Evolutionary conservation across 441 rosid genomes (phyloP).

Genomic region (Erysimum pusillum): DNA sequence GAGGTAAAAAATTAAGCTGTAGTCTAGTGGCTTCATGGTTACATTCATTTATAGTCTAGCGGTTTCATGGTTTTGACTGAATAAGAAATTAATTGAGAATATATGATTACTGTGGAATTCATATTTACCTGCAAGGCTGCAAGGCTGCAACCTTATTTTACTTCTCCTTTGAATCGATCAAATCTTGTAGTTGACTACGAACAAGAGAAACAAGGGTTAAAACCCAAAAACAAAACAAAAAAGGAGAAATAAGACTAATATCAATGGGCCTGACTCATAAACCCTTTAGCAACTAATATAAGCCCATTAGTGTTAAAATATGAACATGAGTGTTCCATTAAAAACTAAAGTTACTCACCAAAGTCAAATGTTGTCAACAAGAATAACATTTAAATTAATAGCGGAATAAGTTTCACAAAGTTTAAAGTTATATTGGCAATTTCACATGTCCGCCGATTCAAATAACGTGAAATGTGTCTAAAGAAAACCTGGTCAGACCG

Average conservation of each 20-base stretch:
- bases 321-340: background rate
- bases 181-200: background rate
- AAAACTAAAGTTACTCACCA: background rate
- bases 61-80: background rate
- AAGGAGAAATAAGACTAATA: background rate
- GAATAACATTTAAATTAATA: background rate
- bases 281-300: slow-evolving; percentile 1
- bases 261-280: slow-evolving; percentile 28
- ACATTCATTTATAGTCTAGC: background rate
- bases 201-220: background rate
- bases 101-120: background rate
- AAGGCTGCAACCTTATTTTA: background rate
- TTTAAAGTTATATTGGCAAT: too few species aligned
- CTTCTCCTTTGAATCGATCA: background rate
- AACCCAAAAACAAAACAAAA: background rate
- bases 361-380: background rate
- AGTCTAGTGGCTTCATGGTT: too few species aligned
- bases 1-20: too few species aligned
- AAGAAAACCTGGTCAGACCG: background rate
- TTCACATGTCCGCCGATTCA: background rate
- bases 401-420: background rate
- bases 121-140: background rate
- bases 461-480: slow-evolving; percentile 15
- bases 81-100: background rate
- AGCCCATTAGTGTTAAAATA: slow-evolving; percentile 2